Conservation (phyloP, 2,329 filamentous ascomycete genomes). For the Ophiostoma novo-ulmi region DNA sequence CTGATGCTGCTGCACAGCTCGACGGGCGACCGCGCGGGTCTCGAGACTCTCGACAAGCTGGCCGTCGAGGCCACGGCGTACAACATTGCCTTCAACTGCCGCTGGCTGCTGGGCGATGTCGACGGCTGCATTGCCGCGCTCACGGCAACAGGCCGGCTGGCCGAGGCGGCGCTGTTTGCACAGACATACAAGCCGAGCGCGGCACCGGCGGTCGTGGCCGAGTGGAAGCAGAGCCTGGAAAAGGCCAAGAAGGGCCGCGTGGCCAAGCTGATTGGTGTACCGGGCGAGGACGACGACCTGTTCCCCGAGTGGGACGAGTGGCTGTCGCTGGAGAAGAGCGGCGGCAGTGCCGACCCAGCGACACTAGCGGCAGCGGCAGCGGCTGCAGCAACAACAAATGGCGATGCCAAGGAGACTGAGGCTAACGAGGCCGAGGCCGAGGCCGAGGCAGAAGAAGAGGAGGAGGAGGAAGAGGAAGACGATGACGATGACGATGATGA, state of each 20-base stretch:
- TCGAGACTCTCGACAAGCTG: slow-evolving; percentile 66
- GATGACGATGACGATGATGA: neutral
- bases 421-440: neutral
- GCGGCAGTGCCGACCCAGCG: slow-evolving; percentile 40
- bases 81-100: slow-evolving; percentile 87
- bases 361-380: slow-evolving; percentile 7
- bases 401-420: slow-evolving; percentile 47
- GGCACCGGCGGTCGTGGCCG: slow-evolving; percentile 59
- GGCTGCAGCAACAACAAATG: neutral
- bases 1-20: slow-evolving; percentile 82
- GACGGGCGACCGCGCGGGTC: slow-evolving; percentile 70
- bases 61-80: slow-evolving; percentile 73
- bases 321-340: slow-evolving; percentile 70
- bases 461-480: neutral
- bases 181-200: slow-evolving; percentile 92
- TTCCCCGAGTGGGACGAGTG: slow-evolving; percentile 98
- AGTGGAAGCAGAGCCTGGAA: slow-evolving; percentile 82
- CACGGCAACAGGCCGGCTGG: slow-evolving; percentile 67
- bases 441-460: slow-evolving; percentile 7
- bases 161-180: slow-evolving; percentile 85
- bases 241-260: slow-evolving; percentile 81
- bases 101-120: slow-evolving; percentile 82
- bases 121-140: slow-evolving; percentile 77
- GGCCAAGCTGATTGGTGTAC: slow-evolving; percentile 74
- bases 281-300: slow-evolving; percentile 76